These are phyloP conservation scores for Exophiala spinifera DNA, from an alignment of 2,329 filamentous ascomycete species.

Conservation along the genomic window DNA sequence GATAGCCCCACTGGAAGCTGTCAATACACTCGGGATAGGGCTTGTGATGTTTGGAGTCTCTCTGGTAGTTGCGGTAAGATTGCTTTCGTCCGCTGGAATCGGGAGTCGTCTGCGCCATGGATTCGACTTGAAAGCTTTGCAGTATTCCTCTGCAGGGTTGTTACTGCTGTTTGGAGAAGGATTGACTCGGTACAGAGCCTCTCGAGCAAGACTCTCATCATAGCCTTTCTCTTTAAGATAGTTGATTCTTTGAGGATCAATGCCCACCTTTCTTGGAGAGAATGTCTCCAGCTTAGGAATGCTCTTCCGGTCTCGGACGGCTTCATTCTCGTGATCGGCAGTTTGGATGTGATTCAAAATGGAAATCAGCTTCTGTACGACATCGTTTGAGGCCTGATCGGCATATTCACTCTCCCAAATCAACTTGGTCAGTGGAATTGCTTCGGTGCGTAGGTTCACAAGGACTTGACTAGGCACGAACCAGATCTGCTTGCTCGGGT, in stretches of 20 bases:
- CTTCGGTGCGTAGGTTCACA: constrained; percentile 76
- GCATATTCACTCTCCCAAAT: constrained; percentile 79
- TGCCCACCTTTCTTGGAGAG: constrained; percentile 51
- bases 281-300: constrained; percentile 47
- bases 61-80: constrained; percentile 30
- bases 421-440: constrained; percentile 70
- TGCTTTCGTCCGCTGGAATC: constrained; percentile 45
- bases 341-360: constrained; percentile 76
- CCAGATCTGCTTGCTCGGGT: constrained; percentile 56
- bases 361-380: constrained; percentile 75
- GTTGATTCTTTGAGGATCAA: constrained; percentile 49
- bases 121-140: constrained; percentile 59
- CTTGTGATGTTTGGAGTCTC: constrained; percentile 16
- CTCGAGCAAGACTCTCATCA: constrained; percentile 63
- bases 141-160: constrained; percentile 68
- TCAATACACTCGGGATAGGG: constrained; percentile 4
- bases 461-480: constrained; percentile 73
- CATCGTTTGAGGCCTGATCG: constrained; percentile 72
- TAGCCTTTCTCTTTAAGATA: constrained; percentile 48
- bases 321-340: constrained; percentile 70
- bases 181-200: constrained; percentile 80
- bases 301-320: constrained; percentile 61
- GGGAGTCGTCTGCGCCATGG: constrained; percentile 62
- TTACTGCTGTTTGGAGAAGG: constrained; percentile 46
- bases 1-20: neutral